Evolutionary conservation across 164 flowering plant genomes (phyloP).

Genomic region (Piper longum): DNA sequence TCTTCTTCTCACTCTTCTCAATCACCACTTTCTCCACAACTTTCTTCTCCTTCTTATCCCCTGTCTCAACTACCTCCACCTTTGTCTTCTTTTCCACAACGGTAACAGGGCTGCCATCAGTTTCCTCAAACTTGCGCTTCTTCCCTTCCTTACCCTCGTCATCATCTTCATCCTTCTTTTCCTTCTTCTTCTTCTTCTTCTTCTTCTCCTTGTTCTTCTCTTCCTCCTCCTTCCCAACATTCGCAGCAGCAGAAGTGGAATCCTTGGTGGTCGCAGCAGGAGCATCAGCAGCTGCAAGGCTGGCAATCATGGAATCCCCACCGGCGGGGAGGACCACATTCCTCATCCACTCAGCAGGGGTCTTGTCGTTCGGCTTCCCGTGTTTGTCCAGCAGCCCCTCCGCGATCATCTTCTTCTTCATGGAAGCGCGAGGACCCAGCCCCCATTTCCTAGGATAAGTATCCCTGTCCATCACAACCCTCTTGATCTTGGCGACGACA

Average conservation of each 20-base stretch:
- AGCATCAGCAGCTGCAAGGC: conserved; percentile 36
- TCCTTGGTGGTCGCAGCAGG: conserved; percentile 5
- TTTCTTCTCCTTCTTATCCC: conserved; percentile 4
- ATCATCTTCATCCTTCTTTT: conserved; percentile 19
- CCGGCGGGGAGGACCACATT: conserved; percentile 56
- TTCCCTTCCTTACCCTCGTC: conserved; percentile 6
- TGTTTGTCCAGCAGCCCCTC: conserved; percentile 58
- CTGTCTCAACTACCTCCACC: neutral
- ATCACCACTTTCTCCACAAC: neutral
- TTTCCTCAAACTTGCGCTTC: neutral
- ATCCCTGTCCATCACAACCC: conserved; percentile 82
- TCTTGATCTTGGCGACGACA: conserved; percentile 67
- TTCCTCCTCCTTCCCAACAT: conserved; percentile 9
- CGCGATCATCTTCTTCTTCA: conserved; percentile 62
- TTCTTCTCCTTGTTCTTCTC: conserved; percentile 22
- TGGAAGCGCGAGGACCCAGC: conserved; percentile 62
- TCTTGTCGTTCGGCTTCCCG: conserved; percentile 63
- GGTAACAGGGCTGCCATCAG: neutral
- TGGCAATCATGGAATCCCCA: conserved; percentile 49
- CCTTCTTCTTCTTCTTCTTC: conserved; percentile 15
- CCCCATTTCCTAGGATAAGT: conserved; percentile 85
- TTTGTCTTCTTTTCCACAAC: conserved; percentile 4
- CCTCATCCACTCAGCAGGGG: conserved; percentile 59
- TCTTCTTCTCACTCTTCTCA: conserved; percentile 5
- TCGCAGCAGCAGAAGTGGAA: conserved; percentile 1